phyloP scores from a whole-genome alignment of 2,329 filamentous ascomycete species.

The Penicillium janthinellum region DNA sequence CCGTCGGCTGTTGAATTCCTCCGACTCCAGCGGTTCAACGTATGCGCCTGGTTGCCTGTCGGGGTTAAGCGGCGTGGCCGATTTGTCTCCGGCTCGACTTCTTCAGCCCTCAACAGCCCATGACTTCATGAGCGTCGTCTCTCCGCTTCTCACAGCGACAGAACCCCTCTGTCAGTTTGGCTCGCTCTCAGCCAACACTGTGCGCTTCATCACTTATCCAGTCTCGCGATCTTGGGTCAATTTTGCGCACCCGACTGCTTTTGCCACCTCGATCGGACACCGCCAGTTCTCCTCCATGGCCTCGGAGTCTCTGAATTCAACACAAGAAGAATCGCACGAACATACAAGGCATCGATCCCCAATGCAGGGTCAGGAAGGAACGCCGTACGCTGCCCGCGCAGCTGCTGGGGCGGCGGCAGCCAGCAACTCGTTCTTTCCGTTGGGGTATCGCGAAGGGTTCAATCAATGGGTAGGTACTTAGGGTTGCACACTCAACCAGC shows the following conservation, averaged over 20 bases:
- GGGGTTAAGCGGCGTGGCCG: slow-evolving; percentile 29
- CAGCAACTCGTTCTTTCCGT: slow-evolving; percentile 63
- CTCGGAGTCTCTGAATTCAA: slow-evolving; percentile 39
- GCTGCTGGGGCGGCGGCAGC: slow-evolving; percentile 33
- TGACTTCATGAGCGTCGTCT: slow-evolving; percentile 13
- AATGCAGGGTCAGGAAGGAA: slow-evolving; percentile 21
- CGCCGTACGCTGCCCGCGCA: slow-evolving; percentile 38
- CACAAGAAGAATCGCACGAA: slow-evolving; percentile 31
- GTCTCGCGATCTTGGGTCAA: slow-evolving; percentile 3
- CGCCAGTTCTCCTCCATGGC: slow-evolving; percentile 37
- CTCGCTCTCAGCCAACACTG: background rate
- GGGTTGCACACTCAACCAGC: background rate
- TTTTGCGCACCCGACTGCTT: slow-evolving; percentile 1
- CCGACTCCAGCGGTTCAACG: slow-evolving; percentile 4
- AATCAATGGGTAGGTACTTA: slow-evolving; percentile 75
- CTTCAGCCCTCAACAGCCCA: slow-evolving; percentile 12
- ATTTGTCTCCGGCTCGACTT: slow-evolving; percentile 23
- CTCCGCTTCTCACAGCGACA: slow-evolving; percentile 11
- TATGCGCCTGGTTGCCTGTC: slow-evolving; percentile 18
- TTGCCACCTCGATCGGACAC: slow-evolving; percentile 18
- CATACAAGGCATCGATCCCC: slow-evolving; percentile 23
- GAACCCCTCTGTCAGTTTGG: slow-evolving; percentile 8
- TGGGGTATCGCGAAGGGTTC: slow-evolving; percentile 89
- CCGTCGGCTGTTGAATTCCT: background rate
- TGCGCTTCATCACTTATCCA: background rate